These are phyloP conservation scores for Nakaseomyces sp. DNA, from an alignment of 1,139 yeast species.

Conservation along the genomic window DNA sequence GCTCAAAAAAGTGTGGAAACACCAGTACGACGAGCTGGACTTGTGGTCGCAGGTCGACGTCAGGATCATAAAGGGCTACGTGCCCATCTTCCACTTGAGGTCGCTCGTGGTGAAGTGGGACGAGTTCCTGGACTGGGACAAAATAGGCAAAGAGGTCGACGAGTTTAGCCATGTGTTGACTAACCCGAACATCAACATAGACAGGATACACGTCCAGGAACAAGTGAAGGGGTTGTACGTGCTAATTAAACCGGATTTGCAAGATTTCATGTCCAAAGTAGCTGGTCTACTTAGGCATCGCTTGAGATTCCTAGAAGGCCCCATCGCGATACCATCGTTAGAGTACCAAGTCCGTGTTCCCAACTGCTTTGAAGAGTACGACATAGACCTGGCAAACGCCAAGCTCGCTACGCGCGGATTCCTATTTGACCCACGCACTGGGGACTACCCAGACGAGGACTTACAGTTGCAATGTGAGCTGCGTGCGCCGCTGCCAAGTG, in stretches of 20 bases:
- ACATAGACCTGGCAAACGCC: constrained; percentile 21
- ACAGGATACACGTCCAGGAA: constrained; percentile 21
- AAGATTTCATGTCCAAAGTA: constrained; percentile 16
- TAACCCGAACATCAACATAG: constrained; percentile 13
- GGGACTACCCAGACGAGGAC: neutral
- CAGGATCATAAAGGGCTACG: constrained; percentile 14
- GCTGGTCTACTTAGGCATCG: constrained; percentile 9
- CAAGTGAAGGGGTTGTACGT: constrained; percentile 24
- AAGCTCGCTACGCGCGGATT: constrained; percentile 13
- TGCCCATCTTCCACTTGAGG: constrained; percentile 4
- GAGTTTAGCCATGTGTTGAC: constrained; percentile 16
- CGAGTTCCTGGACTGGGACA: constrained; percentile 22
- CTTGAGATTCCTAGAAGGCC: constrained; percentile 13
- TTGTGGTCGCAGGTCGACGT: constrained; percentile 24
- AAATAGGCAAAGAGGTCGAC: constrained; percentile 10
- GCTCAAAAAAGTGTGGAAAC: constrained; percentile 23
- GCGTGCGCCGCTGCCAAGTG: constrained; percentile 22
- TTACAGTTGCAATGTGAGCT: constrained; percentile 13
- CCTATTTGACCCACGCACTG: constrained; percentile 4
- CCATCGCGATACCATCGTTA: constrained; percentile 24
- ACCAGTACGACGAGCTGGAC: constrained; percentile 19
- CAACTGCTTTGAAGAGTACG: constrained; percentile 27
- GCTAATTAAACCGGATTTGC: constrained; percentile 14
- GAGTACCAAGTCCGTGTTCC: constrained; percentile 30
- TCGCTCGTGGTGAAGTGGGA: constrained; percentile 27